Conservation (phyloP, 208 protist species). For the Leishmania gerbilli region DNA sequence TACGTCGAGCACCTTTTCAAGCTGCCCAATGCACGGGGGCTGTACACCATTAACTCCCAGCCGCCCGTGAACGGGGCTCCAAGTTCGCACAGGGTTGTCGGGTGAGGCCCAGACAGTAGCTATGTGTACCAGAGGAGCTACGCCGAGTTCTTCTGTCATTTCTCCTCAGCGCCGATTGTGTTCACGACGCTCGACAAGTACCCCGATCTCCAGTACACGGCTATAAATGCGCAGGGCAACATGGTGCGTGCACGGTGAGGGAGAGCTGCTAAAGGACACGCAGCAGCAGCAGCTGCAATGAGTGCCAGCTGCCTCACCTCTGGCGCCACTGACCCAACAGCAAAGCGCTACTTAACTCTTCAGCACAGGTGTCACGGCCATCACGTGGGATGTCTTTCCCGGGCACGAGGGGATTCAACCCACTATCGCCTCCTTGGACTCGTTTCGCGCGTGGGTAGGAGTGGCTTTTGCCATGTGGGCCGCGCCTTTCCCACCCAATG, state of each 20-base stretch:
- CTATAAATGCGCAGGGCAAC: constrained; percentile 33
- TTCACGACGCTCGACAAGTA: constrained; percentile 51
- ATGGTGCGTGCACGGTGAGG: constrained; percentile 23
- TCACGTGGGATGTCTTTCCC: constrained; percentile 81
- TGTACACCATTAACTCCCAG: constrained; percentile 95
- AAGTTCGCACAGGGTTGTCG: constrained; percentile 70
- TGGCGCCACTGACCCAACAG: neutral
- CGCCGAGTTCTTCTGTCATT: constrained; percentile 69
- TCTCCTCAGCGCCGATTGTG: constrained; percentile 30
- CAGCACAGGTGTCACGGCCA: constrained; percentile 43
- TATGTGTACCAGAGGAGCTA: constrained; percentile 76
- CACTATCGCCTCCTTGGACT: constrained; percentile 64
- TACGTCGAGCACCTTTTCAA: constrained; percentile 70
- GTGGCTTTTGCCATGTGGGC: constrained; percentile 69
- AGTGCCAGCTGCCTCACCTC: neutral
- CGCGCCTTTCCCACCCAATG: constrained; percentile 33
- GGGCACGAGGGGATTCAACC: constrained; percentile 64
- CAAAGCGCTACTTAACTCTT: constrained; percentile 23
- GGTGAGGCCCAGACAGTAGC: constrained; percentile 61
- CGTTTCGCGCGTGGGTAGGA: constrained; percentile 54
- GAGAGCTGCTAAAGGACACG: neutral
- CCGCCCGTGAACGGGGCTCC: constrained; percentile 82
- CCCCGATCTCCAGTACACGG: constrained; percentile 52
- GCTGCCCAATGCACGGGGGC: constrained; percentile 80
- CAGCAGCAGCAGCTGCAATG: neutral